Evolutionary conservation across 2,329 filamentous ascomycete species (phyloP).

Genomic region (Orbilia javanica): DNA sequence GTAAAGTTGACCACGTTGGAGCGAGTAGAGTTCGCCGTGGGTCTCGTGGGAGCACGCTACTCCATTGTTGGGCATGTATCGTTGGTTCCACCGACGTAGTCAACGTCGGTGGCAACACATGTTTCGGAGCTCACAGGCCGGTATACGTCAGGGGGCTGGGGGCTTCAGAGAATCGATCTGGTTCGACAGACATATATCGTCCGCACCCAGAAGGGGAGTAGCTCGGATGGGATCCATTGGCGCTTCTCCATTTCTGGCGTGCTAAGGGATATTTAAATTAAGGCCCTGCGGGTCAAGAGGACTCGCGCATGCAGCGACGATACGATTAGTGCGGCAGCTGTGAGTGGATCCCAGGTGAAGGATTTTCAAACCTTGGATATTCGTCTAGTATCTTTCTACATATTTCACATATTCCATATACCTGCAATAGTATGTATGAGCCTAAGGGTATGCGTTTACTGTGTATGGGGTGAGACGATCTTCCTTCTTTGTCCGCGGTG

Average conservation of each 20-base stretch:
- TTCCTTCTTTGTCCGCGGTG: background rate
- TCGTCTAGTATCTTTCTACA: background rate
- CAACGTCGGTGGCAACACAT: conserved; percentile 31
- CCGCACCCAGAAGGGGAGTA: conserved; percentile 18
- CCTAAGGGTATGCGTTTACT: no score
- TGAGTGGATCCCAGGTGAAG: background rate
- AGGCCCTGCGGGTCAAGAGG: conserved; percentile 17
- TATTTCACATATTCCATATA: background rate
- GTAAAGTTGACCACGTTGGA: background rate
- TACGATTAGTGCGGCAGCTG: conserved; percentile 2
- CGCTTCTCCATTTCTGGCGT: background rate
- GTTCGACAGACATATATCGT: conserved; percentile 21
- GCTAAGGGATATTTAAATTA: conserved; percentile 28
- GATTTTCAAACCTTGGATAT: background rate
- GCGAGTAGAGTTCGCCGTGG: background rate
- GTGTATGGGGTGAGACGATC: background rate
- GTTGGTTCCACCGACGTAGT: background rate
- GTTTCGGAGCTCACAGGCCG: conserved; percentile 27
- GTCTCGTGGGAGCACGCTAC: conserved; percentile 2
- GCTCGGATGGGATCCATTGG: background rate
- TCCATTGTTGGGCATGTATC: background rate
- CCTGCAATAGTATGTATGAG: no score
- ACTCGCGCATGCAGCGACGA: conserved; percentile 15
- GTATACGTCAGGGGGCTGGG: conserved; percentile 9
- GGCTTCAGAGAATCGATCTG: background rate